Base-by-base conservation (phyloP, 164 flowering plant genomes). In the Akebia trifoliata region DNA sequence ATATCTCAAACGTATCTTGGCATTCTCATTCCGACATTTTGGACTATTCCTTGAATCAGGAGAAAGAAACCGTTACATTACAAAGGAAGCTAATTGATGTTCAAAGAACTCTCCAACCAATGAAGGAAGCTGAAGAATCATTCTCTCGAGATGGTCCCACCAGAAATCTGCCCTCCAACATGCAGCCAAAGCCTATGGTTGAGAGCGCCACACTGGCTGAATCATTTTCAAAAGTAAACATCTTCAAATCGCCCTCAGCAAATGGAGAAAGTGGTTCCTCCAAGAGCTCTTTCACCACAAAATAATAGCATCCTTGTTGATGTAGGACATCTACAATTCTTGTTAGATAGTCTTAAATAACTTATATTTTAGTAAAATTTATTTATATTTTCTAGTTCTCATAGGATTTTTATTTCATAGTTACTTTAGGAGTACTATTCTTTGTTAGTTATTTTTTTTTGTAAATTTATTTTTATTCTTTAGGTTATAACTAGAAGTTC, bases 91-190 rank as follows among this genome's bases (percentile, higher is more conserved):
- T 46, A 30, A 63, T 38, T 51, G 84, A 70, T 32, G 55, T 40
- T 6, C 79, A 80, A 34, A 65, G 68, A 59, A 59, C 70, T 4
- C 8, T 71, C 31, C 72, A 69, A 20, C 62, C 67, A 63, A 77
- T 67, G 24, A 78, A 56, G 54, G 54, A 67, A 15, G 39, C 67
- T 9, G 71, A 65, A 34, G 66, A 62, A 40, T 61, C 77, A 26
- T 64, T 79, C 52, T 67, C 77, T 37, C 65, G 81, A 37, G 49
- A 73, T 57, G 78, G 78, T 60, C 81, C 84, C n/a, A n/a, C n/a
- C n/a, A 76, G 61, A 62, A 73, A 36, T 71, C n/a, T 28, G 1
- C 51, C 65, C 12, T 56, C 70, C 1, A 22, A 54, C 50, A 50
- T 49, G 43, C 82, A 60, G 55, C 48, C 42, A 28, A 80, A 72